Base-by-base conservation (phyloP, 2,329 filamentous ascomycete genomes). In the Diplocarpon mali region DNA sequence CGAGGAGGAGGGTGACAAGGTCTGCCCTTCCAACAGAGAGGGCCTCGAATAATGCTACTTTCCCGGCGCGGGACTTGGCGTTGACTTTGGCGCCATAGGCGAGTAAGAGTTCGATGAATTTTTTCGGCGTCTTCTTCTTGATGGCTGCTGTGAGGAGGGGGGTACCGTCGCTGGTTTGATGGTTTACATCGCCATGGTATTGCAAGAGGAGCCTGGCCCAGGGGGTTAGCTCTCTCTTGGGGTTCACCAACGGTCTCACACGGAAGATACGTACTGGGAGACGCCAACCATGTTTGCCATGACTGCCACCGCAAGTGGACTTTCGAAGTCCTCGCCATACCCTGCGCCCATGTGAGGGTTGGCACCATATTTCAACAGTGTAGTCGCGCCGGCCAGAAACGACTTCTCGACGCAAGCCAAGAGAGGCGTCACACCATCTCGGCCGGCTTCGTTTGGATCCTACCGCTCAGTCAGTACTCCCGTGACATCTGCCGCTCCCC, bases 311-410 rank as follows among this genome's bases (percentile, higher is more conserved):
- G 69, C 66, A 28, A 83, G 64, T 0, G 80, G 72, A 1, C 73
- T 71, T 49, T 80, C 76, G 3, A 67, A 60, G 9, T 73, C 69
- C 0, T 32, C 30, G 9, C 30, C 30, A 14, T 68, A 60, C 0
- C 74, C 70, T 1, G 67, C 64, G 1, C 65, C 61, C 37, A 74
- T 64, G 55, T 77, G 77, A 9, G 71, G 70, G 56, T 76, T 75
- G 13, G 75, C 75, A 10, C 78, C 76, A 49, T 83, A 82, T 62
- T 81, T 80, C 52, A 80, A 67, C 4, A 84, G 68, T 40, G 73
- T 64, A 27, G 72, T 71, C 0, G 77, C 75, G 2, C 71, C 76
- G 16, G 75, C 72, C 34, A 74, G 58, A 56, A 75, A 77, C 0
- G 67, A 69, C 48, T 68, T 69, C 52, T 73, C 74, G 2, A 70